Percentiles rank a stretch among this genome's conserved stretches.
Conservation (phyloP, 257 asterid genomes). For the Plectranthus barbatus region DNA sequence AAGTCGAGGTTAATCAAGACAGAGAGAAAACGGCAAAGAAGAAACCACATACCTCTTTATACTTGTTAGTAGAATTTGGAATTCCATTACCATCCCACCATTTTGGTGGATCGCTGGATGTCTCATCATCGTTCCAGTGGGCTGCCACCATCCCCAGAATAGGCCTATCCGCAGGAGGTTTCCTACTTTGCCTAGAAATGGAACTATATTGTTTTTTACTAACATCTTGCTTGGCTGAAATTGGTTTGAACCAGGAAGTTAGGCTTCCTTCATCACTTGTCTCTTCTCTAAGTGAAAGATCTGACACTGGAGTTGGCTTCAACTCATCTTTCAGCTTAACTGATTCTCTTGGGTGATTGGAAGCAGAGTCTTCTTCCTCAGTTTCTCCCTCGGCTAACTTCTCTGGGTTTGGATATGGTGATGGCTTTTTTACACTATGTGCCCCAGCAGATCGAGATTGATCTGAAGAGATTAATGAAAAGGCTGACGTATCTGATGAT, state of each 20-base stretch:
- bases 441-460: conserved; percentile 27
- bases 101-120: conserved; percentile 47
- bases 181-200: conserved; percentile 13
- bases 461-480: conserved; percentile 42
- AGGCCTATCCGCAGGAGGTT: conserved; percentile 69
- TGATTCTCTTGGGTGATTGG: conserved; percentile 19
- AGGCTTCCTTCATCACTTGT: conserved; percentile 39
- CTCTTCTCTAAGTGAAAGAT: conserved; percentile 30
- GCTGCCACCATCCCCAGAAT: conserved; percentile 91
- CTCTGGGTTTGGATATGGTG: conserved; percentile 61
- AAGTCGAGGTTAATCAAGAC: neutral
- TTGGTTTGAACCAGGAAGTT: conserved; percentile 56
- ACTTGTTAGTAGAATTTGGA: conserved; percentile 90
- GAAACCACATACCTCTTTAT: conserved; percentile 58
- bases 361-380: conserved; percentile 30
- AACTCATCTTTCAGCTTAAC: conserved; percentile 16
- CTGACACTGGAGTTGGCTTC: conserved; percentile 15
- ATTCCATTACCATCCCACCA: conserved; percentile 94
- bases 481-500: conserved; percentile 28
- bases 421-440: conserved; percentile 24
- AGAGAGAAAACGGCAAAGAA: neutral
- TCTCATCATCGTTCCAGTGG: conserved; percentile 79
- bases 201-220: conserved; percentile 19
- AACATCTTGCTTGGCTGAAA: conserved; percentile 24
- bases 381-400: conserved; percentile 29